Evolutionary conservation across 192 early-diverging fungal species (phyloP).

Genomic region (Podila horticola): DNA sequence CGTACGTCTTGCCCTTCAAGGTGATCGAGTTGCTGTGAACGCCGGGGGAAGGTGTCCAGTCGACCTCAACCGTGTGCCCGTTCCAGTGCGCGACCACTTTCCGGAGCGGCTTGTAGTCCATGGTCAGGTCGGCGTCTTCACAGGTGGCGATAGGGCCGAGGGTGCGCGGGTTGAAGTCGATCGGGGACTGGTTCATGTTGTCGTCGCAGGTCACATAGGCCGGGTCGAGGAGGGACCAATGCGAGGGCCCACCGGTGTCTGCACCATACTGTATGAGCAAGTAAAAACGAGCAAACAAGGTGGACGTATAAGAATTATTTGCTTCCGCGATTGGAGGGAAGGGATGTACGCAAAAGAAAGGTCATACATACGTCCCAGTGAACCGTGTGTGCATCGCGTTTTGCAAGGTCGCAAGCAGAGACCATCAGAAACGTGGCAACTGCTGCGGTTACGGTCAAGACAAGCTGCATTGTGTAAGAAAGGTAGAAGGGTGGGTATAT

Average conservation of each 20-base stretch:
- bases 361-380: conserved; percentile 7
- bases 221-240: conserved; percentile 20
- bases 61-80: conserved; percentile 57
- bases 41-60: background rate
- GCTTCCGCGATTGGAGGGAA: too few relatives aligned
- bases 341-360: background rate
- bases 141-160: background rate
- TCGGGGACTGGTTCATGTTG: conserved; percentile 57
- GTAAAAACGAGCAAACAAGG: background rate
- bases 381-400: background rate
- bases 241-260: conserved; percentile 10
- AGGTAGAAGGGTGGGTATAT: background rate
- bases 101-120: background rate
- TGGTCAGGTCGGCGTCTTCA: background rate
- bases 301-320: too few relatives aligned
- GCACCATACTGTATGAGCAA: conserved; percentile 28
- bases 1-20: conserved; percentile 45
- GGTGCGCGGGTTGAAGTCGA: conserved; percentile 36
- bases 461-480: background rate
- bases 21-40: conserved; percentile 16
- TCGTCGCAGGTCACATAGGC: conserved; percentile 12
- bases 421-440: background rate
- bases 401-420: background rate
- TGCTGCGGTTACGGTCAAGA: background rate
- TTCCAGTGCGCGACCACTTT: conserved; percentile 27